These are phyloP conservation scores for Gossypium lobatum DNA, from an alignment of 441 rosid genomes.

Conservation along the genomic window DNA sequence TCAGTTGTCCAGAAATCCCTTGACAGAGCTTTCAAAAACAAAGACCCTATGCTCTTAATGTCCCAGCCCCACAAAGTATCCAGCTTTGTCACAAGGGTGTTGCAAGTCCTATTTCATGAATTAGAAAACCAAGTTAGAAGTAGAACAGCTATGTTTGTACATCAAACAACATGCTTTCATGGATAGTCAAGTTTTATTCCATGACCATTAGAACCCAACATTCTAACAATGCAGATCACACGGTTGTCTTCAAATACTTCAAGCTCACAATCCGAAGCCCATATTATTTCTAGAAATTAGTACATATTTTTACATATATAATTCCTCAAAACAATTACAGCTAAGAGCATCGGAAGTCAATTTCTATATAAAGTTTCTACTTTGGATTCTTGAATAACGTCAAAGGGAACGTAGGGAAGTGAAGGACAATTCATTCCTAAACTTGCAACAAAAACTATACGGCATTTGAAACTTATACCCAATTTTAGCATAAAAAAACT, in stretches of 20 bases:
- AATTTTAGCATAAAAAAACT: not conserved
- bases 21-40: slow-evolving; percentile 20
- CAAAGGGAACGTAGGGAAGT: not conserved
- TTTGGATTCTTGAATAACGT: not conserved
- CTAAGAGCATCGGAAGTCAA: not conserved
- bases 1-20: slow-evolving; percentile 9
- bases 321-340: not conserved
- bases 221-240: too few species aligned
- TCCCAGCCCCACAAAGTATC: slow-evolving; percentile 25
- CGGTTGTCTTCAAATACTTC: too few species aligned
- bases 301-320: not conserved
- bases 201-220: too few species aligned
- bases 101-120: slow-evolving; percentile 69
- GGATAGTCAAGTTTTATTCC: not conserved
- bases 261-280: too few species aligned
- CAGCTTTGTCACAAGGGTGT: slow-evolving; percentile 74
- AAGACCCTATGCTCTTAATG: slow-evolving; percentile 28
- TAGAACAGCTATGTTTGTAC: slow-evolving; percentile 23
- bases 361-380: not conserved
- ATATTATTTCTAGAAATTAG: not conserved
- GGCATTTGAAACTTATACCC: not conserved
- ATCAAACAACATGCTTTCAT: not conserved
- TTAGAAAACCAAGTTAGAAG: slow-evolving; percentile 46
- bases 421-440: not conserved
- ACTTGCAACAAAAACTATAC: not conserved